phyloP scores from a whole-genome alignment of 371 early-diverging fungal species.

The Haplosporangium sp. region DNA sequence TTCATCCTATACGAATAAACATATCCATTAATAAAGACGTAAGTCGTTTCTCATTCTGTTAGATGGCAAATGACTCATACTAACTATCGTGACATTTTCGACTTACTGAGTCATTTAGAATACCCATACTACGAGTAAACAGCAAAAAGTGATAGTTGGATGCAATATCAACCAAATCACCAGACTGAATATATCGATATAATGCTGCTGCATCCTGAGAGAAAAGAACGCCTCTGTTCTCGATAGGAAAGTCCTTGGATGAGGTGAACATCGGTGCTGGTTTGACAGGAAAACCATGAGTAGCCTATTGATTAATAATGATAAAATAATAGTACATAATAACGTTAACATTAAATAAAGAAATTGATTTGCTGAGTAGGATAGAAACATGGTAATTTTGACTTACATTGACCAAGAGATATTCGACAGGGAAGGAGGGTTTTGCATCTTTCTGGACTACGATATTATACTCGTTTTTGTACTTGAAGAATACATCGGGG shows the following conservation, averaged over 20 bases:
- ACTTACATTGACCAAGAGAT: slow-evolving; percentile 92
- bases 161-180: slow-evolving; percentile 60
- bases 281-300: slow-evolving; percentile 92
- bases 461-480: slow-evolving; percentile 93
- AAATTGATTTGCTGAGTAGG: too few species aligned
- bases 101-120: slow-evolving; percentile 57
- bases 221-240: slow-evolving; percentile 71
- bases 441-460: slow-evolving; percentile 88
- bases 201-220: slow-evolving; percentile 53
- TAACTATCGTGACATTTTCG: background rate
- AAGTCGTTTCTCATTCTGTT: background rate
- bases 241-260: slow-evolving; percentile 71
- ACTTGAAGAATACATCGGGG: slow-evolving; percentile 96
- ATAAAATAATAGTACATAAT: background rate
- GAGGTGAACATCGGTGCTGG: slow-evolving; percentile 83
- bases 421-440: slow-evolving; percentile 97
- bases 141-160: slow-evolving; percentile 90
- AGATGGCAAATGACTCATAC: background rate
- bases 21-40: background rate
- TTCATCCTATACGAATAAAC: slow-evolving; percentile 60
- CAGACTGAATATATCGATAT: slow-evolving; percentile 56
- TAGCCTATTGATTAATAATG: slow-evolving; percentile 70
- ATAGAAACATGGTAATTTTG: too few species aligned
- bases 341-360: too few species aligned
- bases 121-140: slow-evolving; percentile 67